Percentiles rank a stretch among this genome's conserved stretches.
Conservation (phyloP, 108 stramenopile species). For the Discostella stelligeroides region DNA sequence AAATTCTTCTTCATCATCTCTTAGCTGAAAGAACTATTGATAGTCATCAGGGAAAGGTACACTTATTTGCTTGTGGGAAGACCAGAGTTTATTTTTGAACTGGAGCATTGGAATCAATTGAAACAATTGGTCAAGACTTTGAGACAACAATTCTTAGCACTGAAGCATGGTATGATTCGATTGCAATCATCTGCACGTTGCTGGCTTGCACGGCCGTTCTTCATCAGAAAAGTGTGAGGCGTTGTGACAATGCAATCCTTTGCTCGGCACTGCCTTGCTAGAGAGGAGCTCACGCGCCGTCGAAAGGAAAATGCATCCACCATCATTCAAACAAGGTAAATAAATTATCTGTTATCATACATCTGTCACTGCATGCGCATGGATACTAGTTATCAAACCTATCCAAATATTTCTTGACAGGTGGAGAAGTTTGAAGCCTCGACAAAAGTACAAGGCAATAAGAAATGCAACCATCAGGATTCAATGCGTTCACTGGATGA, state of each 20-base stretch:
- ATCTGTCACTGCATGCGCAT: too few relatives aligned
- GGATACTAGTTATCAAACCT: background rate
- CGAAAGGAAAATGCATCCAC: slow-evolving; percentile 56
- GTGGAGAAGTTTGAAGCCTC: slow-evolving; percentile 46
- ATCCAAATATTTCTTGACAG: slow-evolving; percentile 11
- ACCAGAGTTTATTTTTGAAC: slow-evolving; percentile 86
- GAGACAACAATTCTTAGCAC: slow-evolving; percentile 39
- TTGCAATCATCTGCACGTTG: slow-evolving; percentile 56
- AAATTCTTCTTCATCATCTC: slow-evolving; percentile 35
- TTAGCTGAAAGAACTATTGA: slow-evolving; percentile 38
- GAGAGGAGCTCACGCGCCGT: slow-evolving; percentile 42
- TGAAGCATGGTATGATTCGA: slow-evolving; percentile 42
- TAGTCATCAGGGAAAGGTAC: slow-evolving; percentile 48
- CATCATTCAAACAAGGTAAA: slow-evolving; percentile 69
- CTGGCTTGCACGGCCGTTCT: slow-evolving; percentile 30
- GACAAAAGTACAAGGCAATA: slow-evolving; percentile 16
- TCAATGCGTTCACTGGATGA: slow-evolving; percentile 37
- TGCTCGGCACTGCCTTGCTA: slow-evolving; percentile 55
- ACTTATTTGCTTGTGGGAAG: slow-evolving; percentile 80
- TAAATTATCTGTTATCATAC: too few relatives aligned
- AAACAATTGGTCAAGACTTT: slow-evolving; percentile 63
- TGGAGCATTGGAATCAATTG: slow-evolving; percentile 80
- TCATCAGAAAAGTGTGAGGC: slow-evolving; percentile 26
- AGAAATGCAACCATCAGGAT: slow-evolving; percentile 24
- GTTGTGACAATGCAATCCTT: slow-evolving; percentile 74